phyloP scores from a whole-genome alignment of 192 early-diverging fungal species.

The Phycomyces nitens region DNA sequence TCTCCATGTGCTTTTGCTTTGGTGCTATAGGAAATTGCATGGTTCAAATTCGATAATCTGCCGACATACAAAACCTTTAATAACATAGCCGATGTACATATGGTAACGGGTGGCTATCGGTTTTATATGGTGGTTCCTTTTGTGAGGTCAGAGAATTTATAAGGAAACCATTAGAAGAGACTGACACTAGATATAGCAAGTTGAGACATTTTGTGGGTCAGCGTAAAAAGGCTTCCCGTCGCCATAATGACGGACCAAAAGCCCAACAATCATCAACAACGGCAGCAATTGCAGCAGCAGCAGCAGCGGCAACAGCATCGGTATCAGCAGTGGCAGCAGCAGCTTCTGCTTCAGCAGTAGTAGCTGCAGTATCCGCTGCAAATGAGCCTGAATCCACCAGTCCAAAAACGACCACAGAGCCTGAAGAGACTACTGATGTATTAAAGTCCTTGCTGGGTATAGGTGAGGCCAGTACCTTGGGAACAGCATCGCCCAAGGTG shows the following conservation, averaged over 20 bases:
- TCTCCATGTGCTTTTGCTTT: no score
- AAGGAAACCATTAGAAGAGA: neutral
- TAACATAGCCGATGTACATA: constrained; percentile 17
- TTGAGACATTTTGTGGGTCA: constrained; percentile 26
- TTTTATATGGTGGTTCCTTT: constrained; percentile 77
- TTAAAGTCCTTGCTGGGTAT: no score
- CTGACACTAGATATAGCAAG: neutral
- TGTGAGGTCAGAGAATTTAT: constrained; percentile 43
- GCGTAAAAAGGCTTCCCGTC: constrained; percentile 14
- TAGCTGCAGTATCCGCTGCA: neutral
- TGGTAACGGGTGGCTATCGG: constrained; percentile 25
- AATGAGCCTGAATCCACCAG: no score
- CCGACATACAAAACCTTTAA: constrained; percentile 46
- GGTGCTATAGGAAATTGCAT: constrained; percentile 54
- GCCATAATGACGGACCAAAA: neutral
- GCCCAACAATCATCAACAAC: neutral
- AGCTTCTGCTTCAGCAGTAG: neutral
- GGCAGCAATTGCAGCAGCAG: constrained; percentile 2
- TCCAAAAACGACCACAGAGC: no score
- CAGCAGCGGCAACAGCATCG: constrained; percentile 7
- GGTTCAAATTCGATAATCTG: constrained; percentile 64
- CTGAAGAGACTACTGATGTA: no score
- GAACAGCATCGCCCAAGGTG: no score
- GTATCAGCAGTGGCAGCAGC: neutral
- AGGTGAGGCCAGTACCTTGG: no score